phyloP scores from a whole-genome alignment of 306 rosid species.

The Chamaecrista fasciculata region DNA sequence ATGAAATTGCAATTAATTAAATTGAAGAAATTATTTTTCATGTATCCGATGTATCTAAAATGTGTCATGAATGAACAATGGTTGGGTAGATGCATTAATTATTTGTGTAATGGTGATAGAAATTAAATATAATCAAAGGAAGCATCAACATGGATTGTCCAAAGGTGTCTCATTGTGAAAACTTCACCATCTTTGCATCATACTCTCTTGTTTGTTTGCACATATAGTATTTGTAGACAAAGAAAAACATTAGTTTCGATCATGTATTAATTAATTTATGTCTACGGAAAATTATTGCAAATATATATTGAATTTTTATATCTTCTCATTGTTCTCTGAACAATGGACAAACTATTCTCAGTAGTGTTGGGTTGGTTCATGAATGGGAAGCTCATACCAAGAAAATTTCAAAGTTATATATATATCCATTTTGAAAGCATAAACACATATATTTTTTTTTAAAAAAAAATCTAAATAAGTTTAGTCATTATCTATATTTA shows the following conservation, averaged over 20 bases:
- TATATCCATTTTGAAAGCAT: too few relatives aligned
- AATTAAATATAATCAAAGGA: constrained; percentile 9
- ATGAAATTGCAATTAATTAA: too few relatives aligned
- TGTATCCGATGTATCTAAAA: background rate
- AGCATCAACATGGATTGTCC: constrained; percentile 27
- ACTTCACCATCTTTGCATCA: constrained; percentile 38
- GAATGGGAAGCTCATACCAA: background rate
- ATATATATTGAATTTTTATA: background rate
- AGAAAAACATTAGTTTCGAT: constrained; percentile 8
- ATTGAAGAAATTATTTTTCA: too few relatives aligned
- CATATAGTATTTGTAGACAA: constrained; percentile 14
- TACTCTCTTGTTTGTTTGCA: constrained; percentile 38
- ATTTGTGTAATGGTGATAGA: constrained; percentile 18
- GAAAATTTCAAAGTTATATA: background rate
- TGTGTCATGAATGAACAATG: background rate
- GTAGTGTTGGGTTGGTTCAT: background rate
- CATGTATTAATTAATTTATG: constrained; percentile 19
- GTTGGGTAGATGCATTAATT: constrained; percentile 40
- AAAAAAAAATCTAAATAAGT: too few relatives aligned
- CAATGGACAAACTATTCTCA: background rate
- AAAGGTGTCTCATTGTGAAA: constrained; percentile 22
- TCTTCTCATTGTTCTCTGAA: background rate
- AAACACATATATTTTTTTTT: too few relatives aligned
- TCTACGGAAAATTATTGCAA: constrained; percentile 13
- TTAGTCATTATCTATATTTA: too few relatives aligned